Evolutionary conservation across 2,329 filamentous ascomycete species (phyloP), one percentile per base, ranked within the genome.

Genomic region (Calonectria pseudoturangicola): DNA sequence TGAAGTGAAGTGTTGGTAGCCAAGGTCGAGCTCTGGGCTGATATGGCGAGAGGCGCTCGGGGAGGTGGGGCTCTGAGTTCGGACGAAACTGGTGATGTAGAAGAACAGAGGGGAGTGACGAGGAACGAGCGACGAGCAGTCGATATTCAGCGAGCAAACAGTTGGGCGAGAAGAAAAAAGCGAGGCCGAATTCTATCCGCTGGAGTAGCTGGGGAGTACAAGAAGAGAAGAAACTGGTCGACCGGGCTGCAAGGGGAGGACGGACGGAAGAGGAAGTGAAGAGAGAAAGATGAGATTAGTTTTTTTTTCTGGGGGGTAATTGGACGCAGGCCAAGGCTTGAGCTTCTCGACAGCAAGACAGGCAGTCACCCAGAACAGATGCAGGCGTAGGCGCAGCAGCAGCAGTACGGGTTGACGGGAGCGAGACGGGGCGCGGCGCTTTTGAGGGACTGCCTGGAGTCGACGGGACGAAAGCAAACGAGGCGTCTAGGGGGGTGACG

Each of bases 401-500:
- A 62, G 21, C 56, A 63, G 58, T 30, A 58, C 62, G 18, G 48
- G 68, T 62, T 41, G 66, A 67, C 45, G 64, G 68, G 71, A 70
- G 63, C 63, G 47, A 70, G 76, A 78, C 74, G 76, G 77, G 74
- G 77, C 72, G 72, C 68, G 73, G 74, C 68, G 74, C 76, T 79
- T 48, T 48, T 65, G 63, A 66, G 47, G 63, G 74, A 73, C 75
- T 70, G 75, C 74, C 73, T 70, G 75, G 73, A 76, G 50, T 39
- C 60, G 64, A 63, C 69, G 67, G 64, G 62, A 68, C 70, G 58
- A 71, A 73, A 70, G 74, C 70, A 76, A 77, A 79, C 73, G 77
- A 79, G 76, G 78, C 78, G 76, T 77, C 78, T 79, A 76, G 77
- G 74, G 70, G 74, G 71, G 25, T 72, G 77, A 77, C 76, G 74